Percentiles rank a stretch among this genome's conserved stretches.
These are phyloP conservation scores for Euphrasia confusa DNA, from an alignment of 257 asterid genomes.

Conservation along the genomic window DNA sequence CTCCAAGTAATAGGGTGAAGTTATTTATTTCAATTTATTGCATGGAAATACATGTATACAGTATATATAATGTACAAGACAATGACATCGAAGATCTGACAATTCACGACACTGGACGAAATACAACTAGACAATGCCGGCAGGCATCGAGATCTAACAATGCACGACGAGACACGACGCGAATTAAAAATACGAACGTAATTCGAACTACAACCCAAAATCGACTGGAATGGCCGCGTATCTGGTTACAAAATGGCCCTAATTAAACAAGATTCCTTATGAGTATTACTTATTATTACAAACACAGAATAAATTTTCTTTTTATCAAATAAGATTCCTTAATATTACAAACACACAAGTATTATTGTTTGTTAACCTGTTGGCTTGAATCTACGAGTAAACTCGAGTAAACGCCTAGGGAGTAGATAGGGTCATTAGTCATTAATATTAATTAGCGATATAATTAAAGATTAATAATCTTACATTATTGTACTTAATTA, in stretches of 20 bases:
- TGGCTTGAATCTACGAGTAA: background rate
- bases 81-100: no score
- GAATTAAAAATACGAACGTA: no score
- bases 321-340: background rate
- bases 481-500: background rate
- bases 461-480: background rate
- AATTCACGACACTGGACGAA: no score
- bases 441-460: background rate
- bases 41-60: no score
- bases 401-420: background rate
- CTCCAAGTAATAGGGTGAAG: no score
- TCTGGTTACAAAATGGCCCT: no score
- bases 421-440: background rate
- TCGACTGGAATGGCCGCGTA: background rate
- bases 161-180: no score
- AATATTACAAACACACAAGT: background rate
- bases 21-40: no score
- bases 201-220: background rate
- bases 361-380: background rate
- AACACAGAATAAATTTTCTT: background rate
- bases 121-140: no score
- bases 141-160: no score
- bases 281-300: background rate
- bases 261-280: background rate
- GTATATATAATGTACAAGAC: no score